Percentiles rank a stretch among this genome's conserved stretches.
These are phyloP conservation scores for Gracilaria gracilis DNA, from an alignment of 23 red algal genomes.

Conservation along the genomic window DNA sequence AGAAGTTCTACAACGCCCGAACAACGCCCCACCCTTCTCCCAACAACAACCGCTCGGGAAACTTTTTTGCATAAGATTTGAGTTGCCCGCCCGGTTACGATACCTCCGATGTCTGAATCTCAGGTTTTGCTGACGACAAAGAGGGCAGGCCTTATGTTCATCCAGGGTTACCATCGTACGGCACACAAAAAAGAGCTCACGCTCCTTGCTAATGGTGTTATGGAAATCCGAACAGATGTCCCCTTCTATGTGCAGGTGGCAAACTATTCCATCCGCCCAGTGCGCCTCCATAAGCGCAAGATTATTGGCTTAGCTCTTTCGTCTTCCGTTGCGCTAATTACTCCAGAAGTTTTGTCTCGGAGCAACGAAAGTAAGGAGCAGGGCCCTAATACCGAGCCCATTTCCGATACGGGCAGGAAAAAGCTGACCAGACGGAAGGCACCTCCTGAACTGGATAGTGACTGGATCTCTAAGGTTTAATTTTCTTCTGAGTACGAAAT, in stretches of 20 bases:
- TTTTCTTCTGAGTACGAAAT: background rate
- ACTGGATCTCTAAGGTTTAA: background rate
- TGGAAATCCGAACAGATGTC: background rate
- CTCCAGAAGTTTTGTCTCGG: background rate
- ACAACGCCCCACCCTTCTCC: background rate
- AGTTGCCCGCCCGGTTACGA: too few relatives aligned
- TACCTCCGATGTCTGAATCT: too few relatives aligned
- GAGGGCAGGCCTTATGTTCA: background rate
- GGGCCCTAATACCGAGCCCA: background rate
- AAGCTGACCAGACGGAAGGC: background rate
- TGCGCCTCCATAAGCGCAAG: too few relatives aligned
- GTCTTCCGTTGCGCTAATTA: background rate
- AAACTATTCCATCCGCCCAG: background rate
- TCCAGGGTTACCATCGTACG: background rate
- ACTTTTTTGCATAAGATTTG: too few relatives aligned
- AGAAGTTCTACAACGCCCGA: background rate
- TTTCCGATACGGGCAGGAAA: background rate
- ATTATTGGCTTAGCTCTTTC: background rate
- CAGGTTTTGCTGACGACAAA: background rate
- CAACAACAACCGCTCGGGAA: too few relatives aligned
- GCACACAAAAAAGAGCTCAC: background rate
- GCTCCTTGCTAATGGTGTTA: too few relatives aligned
- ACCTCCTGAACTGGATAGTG: background rate
- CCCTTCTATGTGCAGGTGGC: conserved; percentile 21
- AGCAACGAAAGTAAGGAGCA: background rate